phyloP scores from a whole-genome alignment of 2,329 filamentous ascomycete species.

The Nannizziopsis arthrosporioides region DNA sequence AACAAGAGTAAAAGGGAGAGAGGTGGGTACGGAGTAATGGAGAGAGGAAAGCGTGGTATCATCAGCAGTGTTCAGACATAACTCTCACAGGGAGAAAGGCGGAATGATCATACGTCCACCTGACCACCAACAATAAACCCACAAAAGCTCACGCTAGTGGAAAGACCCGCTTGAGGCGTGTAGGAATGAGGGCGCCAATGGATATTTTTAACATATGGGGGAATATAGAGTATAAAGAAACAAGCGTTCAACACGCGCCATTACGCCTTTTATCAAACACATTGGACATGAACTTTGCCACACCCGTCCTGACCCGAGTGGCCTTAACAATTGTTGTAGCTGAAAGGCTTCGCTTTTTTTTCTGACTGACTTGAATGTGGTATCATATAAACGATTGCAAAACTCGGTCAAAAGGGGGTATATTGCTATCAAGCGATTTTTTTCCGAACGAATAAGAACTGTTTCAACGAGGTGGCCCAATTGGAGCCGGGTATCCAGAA shows the following conservation, averaged over 20 bases:
- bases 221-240: constrained; percentile 8
- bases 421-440: constrained; percentile 24
- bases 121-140: constrained; percentile 20
- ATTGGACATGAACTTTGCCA: constrained; percentile 7
- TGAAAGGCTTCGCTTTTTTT: constrained; percentile 7
- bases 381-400: constrained; percentile 17
- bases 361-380: constrained; percentile 12
- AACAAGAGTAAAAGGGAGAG: constrained; percentile 9
- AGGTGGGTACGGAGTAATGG: neutral
- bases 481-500: constrained; percentile 91
- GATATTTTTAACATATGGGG: constrained; percentile 12
- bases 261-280: constrained; percentile 6
- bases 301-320: constrained; percentile 4
- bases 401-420: constrained; percentile 27
- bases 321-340: constrained; percentile 5
- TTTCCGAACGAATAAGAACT: constrained; percentile 3
- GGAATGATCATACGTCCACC: constrained; percentile 6
- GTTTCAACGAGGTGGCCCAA: constrained; percentile 79
- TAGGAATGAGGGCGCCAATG: neutral
- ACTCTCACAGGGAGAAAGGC: constrained; percentile 7
- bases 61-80: constrained; percentile 10
- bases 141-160: constrained; percentile 20
- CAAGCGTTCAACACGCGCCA: neutral
- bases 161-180: neutral
- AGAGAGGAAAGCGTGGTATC: constrained; percentile 8